Evolutionary conservation across 257 asterid genomes (phyloP).

Genomic region (Rauvolfia tetraphylla): DNA sequence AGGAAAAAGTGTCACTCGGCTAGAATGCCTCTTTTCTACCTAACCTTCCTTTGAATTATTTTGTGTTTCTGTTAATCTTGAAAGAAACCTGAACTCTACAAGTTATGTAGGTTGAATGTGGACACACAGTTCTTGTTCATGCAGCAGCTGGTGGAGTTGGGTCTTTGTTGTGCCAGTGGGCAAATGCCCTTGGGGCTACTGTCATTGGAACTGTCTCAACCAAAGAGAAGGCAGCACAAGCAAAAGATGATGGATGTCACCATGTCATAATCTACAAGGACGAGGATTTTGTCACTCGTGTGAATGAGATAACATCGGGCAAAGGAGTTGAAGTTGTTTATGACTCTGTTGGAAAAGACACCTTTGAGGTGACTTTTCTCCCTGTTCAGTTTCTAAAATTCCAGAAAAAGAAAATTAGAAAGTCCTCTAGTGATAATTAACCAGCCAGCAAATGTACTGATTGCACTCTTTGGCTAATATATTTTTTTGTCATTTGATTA

Average conservation of each 20-base stretch:
- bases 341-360: constrained; percentile 98
- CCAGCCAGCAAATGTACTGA: background rate
- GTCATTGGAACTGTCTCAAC: constrained; percentile 95
- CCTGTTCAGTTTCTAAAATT: background rate
- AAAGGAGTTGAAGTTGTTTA: constrained; percentile 95
- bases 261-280: constrained; percentile 75
- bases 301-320: constrained; percentile 85
- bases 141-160: constrained; percentile 99
- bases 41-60: background rate
- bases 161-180: constrained; percentile 96
- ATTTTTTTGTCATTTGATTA: background rate
- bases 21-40: background rate
- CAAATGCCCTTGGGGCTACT: constrained; percentile 84
- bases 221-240: constrained; percentile 84
- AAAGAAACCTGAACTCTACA: constrained; percentile 11
- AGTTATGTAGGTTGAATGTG: constrained; percentile 62
- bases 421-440: background rate
- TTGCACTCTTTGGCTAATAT: background rate
- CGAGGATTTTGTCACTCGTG: constrained; percentile 76
- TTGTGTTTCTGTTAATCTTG: background rate
- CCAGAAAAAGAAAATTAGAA: background rate
- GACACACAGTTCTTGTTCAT: constrained; percentile 83
- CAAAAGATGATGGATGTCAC: constrained; percentile 89
- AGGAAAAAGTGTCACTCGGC: too few species aligned
- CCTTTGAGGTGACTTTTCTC: constrained; percentile 65